Percentiles rank a stretch among this genome's conserved stretches.
These are phyloP conservation scores for Phaeoacremonium minimum DNA, from an alignment of 2,329 filamentous ascomycete species.

Conservation along the genomic window DNA sequence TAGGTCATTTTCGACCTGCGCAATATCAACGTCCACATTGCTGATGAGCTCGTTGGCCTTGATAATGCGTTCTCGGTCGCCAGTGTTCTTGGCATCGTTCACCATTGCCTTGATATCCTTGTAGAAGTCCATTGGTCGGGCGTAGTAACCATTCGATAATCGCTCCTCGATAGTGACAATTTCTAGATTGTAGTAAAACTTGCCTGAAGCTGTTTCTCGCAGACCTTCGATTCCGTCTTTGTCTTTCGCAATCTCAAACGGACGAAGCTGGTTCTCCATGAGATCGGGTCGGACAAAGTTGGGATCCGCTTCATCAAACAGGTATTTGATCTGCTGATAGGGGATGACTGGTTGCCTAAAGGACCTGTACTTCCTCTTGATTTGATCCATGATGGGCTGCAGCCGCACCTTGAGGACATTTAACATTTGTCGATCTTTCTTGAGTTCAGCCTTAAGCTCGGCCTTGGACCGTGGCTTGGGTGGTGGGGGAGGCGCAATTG, in stretches of 20 bases:
- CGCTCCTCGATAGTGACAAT: constrained; percentile 91
- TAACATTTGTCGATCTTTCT: constrained; percentile 76
- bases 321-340: constrained; percentile 68
- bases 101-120: constrained; percentile 80
- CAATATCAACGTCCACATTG: constrained; percentile 92
- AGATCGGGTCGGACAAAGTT: constrained; percentile 58
- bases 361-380: constrained; percentile 83
- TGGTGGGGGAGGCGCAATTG: constrained; percentile 69
- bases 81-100: constrained; percentile 76
- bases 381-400: constrained; percentile 95
- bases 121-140: constrained; percentile 82
- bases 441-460: constrained; percentile 75
- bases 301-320: constrained; percentile 80
- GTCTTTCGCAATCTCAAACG: constrained; percentile 77
- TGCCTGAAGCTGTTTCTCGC: constrained; percentile 68
- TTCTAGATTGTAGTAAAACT: constrained; percentile 94
- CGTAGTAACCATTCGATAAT: constrained; percentile 95
- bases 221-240: constrained; percentile 74
- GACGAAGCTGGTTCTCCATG: constrained; percentile 61
- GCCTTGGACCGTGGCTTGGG: constrained; percentile 67
- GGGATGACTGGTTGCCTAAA: constrained; percentile 80
- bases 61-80: constrained; percentile 77
- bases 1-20: constrained; percentile 66
- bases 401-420: constrained; percentile 86
- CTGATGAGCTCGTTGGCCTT: constrained; percentile 88